A percentile compares a stretch with the other conserved stretches of the same genome.
Evolutionary conservation across 306 rosid species (phyloP).

Genomic region (Casuarina equisetifolia): DNA sequence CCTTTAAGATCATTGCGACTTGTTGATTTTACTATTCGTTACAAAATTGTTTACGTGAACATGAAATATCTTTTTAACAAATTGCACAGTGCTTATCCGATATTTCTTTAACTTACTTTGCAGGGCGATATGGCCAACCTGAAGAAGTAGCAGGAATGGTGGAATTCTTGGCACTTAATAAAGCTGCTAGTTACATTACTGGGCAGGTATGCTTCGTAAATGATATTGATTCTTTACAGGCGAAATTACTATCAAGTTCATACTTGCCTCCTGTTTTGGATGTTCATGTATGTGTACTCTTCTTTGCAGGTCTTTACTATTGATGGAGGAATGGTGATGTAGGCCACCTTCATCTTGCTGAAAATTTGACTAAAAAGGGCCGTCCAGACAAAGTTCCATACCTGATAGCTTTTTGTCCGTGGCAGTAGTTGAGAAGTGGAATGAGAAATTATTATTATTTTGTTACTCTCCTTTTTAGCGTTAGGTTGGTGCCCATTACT

Average conservation of each 20-base stretch:
- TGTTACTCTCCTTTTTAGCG: too few relatives aligned
- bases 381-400: not conserved
- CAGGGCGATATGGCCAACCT: slow-evolving; percentile 91
- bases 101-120: slow-evolving; percentile 20
- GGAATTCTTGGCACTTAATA: slow-evolving; percentile 88
- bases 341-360: slow-evolving; percentile 18
- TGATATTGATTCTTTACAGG: not conserved
- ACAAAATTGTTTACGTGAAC: not conserved
- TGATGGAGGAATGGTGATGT: slow-evolving; percentile 99
- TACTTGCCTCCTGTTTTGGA: not conserved
- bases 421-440: not conserved
- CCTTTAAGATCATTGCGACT: not conserved
- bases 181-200: slow-evolving; percentile 92
- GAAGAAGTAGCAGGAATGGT: slow-evolving; percentile 98
- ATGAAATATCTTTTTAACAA: not conserved
- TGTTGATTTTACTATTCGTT: not conserved
- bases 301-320: slow-evolving; percentile 72
- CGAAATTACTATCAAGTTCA: not conserved
- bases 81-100: not conserved
- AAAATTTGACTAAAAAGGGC: not conserved
- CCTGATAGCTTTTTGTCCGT: not conserved
- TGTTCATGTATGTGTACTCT: not conserved
- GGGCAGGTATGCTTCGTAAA: slow-evolving; percentile 65
- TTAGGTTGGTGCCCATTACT: too few relatives aligned
- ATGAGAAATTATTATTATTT: not conserved